Evolutionary conservation across 441 rosid species (phyloP).

Genomic region (Melastoma candidum): DNA sequence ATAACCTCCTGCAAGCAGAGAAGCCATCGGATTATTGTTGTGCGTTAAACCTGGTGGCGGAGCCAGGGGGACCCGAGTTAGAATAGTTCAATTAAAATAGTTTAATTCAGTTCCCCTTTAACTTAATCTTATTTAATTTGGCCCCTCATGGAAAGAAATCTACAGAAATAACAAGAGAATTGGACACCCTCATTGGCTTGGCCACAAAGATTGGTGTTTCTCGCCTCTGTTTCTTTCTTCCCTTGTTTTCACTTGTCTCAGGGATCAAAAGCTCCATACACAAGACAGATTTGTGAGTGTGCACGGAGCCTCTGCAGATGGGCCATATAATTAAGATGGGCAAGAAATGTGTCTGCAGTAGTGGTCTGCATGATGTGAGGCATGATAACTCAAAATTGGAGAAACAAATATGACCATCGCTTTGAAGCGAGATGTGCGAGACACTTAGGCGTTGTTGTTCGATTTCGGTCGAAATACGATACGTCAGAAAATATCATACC

Average conservation of each 20-base stretch:
- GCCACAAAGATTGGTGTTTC: slow-evolving; percentile 75
- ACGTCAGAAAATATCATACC: no score
- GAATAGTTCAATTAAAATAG: no score
- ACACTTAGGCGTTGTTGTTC: no score
- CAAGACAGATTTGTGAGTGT: neutral
- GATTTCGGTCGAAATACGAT: no score
- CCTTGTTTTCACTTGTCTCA: slow-evolving; percentile 47
- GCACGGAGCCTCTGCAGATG: neutral
- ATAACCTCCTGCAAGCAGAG: slow-evolving; percentile 65
- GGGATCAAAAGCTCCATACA: slow-evolving; percentile 60
- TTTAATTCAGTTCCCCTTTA: no score
- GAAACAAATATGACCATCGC: slow-evolving; percentile 65
- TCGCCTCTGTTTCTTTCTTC: slow-evolving; percentile 29
- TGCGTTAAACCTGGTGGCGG: no score
- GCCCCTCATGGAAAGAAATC: neutral
- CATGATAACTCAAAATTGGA: slow-evolving; percentile 93
- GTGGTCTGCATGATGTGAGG: slow-evolving; percentile 90
- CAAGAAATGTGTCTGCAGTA: slow-evolving; percentile 27
- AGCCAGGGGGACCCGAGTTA: no score
- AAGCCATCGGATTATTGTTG: no score
- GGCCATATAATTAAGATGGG: neutral
- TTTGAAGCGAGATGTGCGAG: slow-evolving; percentile 63
- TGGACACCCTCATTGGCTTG: slow-evolving; percentile 96
- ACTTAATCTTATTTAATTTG: no score
- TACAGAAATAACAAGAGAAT: slow-evolving; percentile 60